Conservation (phyloP, 2,329 filamentous ascomycete species). For the Diaporthe ilicicola region DNA sequence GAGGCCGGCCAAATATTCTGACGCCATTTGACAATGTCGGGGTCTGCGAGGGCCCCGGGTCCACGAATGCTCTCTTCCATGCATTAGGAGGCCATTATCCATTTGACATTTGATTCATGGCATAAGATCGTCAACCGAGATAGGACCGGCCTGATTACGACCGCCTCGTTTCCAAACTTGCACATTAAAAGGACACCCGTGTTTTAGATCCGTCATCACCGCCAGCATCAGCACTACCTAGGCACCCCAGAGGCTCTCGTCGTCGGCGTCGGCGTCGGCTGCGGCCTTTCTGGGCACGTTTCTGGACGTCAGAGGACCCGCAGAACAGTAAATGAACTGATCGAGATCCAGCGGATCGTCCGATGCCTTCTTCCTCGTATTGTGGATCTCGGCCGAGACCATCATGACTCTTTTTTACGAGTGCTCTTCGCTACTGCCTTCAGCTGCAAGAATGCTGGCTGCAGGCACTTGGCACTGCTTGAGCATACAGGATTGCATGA, state of each 20-base stretch:
- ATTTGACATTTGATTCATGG: not conserved
- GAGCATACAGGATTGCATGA: too few species aligned
- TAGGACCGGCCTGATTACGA: slow-evolving; percentile 2
- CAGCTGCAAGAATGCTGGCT: not conserved
- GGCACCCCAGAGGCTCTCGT: not conserved
- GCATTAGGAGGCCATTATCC: not conserved
- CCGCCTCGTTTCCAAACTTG: not conserved
- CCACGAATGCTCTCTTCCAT: not conserved
- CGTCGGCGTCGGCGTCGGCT: not conserved
- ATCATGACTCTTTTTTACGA: slow-evolving; percentile 20
- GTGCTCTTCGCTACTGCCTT: not conserved
- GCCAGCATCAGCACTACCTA: not conserved
- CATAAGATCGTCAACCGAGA: not conserved
- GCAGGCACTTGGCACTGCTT: not conserved
- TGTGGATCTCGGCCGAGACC: slow-evolving; percentile 25
- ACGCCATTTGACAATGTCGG: not conserved
- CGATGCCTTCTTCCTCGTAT: slow-evolving; percentile 11
- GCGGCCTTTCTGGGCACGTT: not conserved
- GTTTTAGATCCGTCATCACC: slow-evolving; percentile 4
- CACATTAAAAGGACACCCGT: not conserved
- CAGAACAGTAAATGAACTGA: slow-evolving; percentile 8
- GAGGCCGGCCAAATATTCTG: not conserved
- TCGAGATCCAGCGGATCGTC: slow-evolving; percentile 27
- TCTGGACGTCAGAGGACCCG: not conserved
- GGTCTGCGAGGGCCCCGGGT: not conserved